These are phyloP conservation scores for Digitaria exilis DNA, from an alignment of 202 grass and related monocot species.

Conservation along the genomic window DNA sequence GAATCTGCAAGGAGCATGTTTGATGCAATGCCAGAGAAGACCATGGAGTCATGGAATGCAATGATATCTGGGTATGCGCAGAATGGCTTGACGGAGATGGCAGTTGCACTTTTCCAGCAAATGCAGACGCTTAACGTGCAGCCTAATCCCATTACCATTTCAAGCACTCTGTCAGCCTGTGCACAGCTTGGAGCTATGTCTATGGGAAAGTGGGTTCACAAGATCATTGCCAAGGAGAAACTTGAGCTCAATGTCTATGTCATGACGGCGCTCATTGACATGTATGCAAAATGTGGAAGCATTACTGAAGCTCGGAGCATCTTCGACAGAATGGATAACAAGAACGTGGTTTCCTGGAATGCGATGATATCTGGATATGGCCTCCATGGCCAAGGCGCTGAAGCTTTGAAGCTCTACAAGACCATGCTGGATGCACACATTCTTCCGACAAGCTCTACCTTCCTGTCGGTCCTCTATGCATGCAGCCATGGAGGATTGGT, in stretches of 20 bases:
- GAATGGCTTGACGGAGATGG: constrained; percentile 71
- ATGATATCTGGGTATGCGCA: constrained; percentile 80
- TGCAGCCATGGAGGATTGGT: constrained; percentile 75
- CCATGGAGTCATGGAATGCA: constrained; percentile 78
- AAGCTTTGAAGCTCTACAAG: constrained; percentile 73
- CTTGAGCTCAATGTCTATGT: constrained; percentile 77
- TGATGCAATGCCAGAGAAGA: constrained; percentile 66
- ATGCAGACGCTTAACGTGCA: constrained; percentile 62
- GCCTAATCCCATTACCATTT: constrained; percentile 63
- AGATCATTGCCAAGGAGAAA: constrained; percentile 52
- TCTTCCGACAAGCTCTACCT: constrained; percentile 65
- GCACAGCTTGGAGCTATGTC: constrained; percentile 75
- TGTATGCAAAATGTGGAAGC: constrained; percentile 82
- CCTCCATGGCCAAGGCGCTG: constrained; percentile 59
- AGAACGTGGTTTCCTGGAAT: constrained; percentile 81
- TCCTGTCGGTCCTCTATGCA: constrained; percentile 67
- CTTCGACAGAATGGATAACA: constrained; percentile 71
- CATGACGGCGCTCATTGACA: constrained; percentile 71
- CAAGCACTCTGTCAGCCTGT: constrained; percentile 68
- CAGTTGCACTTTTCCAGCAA: constrained; percentile 57
- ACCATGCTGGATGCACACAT: constrained; percentile 50
- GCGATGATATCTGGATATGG: constrained; percentile 71
- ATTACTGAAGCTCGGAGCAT: constrained; percentile 64
- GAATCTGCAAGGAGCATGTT: constrained; percentile 62
- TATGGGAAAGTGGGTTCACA: constrained; percentile 70